Percentiles rank a stretch among this genome's conserved stretches.
Conservation (phyloP, 257 asterid genomes). For the Mentha longifolia region DNA sequence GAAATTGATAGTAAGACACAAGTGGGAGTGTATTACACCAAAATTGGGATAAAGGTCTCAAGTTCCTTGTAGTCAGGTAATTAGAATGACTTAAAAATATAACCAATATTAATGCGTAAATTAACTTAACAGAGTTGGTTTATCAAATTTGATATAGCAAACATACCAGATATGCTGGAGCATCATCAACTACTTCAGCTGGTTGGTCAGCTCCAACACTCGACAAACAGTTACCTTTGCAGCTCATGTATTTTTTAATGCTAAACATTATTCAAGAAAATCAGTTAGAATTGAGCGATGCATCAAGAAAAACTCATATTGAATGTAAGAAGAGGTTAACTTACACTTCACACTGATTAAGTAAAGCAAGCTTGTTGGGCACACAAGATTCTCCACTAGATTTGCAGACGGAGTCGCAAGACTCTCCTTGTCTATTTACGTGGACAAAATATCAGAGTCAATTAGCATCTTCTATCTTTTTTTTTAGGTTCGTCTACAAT, state of each 20-base stretch:
- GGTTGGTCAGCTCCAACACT: constrained; percentile 93
- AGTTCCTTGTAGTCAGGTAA: background rate
- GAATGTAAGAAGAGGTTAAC: constrained; percentile 37
- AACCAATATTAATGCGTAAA: background rate
- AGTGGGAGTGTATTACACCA: too few relatives aligned
- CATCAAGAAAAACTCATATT: constrained; percentile 7
- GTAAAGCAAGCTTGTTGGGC: constrained; percentile 79
- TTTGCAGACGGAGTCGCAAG: constrained; percentile 81
- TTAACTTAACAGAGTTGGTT: background rate
- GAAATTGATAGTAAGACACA: too few relatives aligned
- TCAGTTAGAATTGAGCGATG: background rate
- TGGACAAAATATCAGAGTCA: constrained; percentile 28
- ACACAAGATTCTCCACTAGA: constrained; percentile 85
- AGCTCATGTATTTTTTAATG: constrained; percentile 75
- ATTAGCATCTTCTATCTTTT: constrained; percentile 31
- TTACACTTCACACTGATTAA: constrained; percentile 83
- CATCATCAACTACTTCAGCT: constrained; percentile 90
- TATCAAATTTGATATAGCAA: constrained; percentile 20
- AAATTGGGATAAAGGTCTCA: too few relatives aligned
- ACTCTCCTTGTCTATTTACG: constrained; percentile 75
- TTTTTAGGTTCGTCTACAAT: constrained; percentile 18
- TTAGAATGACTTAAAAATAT: background rate
- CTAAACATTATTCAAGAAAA: constrained; percentile 41
- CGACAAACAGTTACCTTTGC: constrained; percentile 76
- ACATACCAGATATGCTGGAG: constrained; percentile 71